Conservation (phyloP, 164 flowering plant species). For the Saururus chinensis region DNA sequence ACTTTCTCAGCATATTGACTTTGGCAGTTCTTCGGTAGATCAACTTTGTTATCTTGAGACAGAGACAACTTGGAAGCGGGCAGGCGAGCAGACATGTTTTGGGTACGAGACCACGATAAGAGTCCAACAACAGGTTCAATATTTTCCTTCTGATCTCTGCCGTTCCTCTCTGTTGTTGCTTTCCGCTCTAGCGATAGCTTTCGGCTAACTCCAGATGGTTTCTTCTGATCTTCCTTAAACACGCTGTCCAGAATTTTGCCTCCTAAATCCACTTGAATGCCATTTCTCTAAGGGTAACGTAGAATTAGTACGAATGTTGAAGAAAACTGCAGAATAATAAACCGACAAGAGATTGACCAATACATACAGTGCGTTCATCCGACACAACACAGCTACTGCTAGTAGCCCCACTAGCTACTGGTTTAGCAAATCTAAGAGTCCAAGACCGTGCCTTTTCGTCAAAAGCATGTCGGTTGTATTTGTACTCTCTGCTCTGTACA, state of each 20-base stretch:
- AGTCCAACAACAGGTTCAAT: slow-evolving; percentile 6
- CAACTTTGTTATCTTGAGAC: slow-evolving; percentile 1
- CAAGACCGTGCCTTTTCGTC: slow-evolving; percentile 70
- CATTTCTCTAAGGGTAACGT: slow-evolving; percentile 21
- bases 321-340: neutral
- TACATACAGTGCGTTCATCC: slow-evolving; percentile 17
- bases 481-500: slow-evolving; percentile 79
- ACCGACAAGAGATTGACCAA: neutral
- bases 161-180: slow-evolving; percentile 8
- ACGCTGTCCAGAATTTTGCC: neutral
- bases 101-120: neutral
- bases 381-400: slow-evolving; percentile 13
- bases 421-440: slow-evolving; percentile 68
- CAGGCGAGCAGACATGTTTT: neutral
- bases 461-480: slow-evolving; percentile 67
- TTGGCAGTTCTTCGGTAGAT: slow-evolving; percentile 7
- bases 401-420: slow-evolving; percentile 18
- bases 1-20: slow-evolving; percentile 3
- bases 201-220: slow-evolving; percentile 10
- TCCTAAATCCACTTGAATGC: slow-evolving; percentile 2
- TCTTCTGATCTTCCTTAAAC: slow-evolving; percentile 3
- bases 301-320: neutral
- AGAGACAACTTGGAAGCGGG: neutral
- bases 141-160: slow-evolving; percentile 11
- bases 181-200: slow-evolving; percentile 26